Percentiles rank a stretch among this genome's conserved stretches.
Evolutionary conservation across 352 stramenopile genomes (phyloP).

Genomic region (Phytophthora palmivora): DNA sequence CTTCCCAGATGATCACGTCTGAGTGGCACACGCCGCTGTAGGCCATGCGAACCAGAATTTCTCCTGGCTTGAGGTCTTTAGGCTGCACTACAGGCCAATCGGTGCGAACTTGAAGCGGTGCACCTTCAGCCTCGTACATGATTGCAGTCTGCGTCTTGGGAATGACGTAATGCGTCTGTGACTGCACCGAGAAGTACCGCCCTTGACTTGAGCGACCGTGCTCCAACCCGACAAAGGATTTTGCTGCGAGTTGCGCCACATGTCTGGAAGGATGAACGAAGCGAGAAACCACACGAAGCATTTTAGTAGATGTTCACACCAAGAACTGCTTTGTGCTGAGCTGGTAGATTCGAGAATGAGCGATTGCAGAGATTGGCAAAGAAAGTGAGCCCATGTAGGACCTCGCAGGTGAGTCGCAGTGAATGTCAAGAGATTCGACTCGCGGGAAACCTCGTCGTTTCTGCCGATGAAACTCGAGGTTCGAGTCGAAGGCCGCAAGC

Average conservation of each 20-base stretch:
- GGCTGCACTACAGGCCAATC: constrained; percentile 57
- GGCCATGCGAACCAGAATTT: constrained; percentile 59
- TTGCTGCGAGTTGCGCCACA: constrained; percentile 24
- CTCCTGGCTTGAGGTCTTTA: constrained; percentile 42
- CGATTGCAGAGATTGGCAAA: constrained; percentile 1
- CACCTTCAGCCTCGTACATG: constrained; percentile 46
- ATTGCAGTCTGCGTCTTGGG: constrained; percentile 54
- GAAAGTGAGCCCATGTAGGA: constrained; percentile 8
- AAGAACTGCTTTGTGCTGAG: background rate
- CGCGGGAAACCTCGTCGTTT: constrained; percentile 15
- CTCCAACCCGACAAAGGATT: constrained; percentile 17
- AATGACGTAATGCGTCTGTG: constrained; percentile 52
- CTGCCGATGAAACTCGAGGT: background rate
- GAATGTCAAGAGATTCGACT: constrained; percentile 15
- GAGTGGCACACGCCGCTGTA: constrained; percentile 61
- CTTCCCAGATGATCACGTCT: constrained; percentile 52
- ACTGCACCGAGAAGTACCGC: constrained; percentile 46
- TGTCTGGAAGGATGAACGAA: constrained; percentile 30
- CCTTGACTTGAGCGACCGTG: constrained; percentile 25
- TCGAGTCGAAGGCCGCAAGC: background rate
- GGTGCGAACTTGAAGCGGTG: constrained; percentile 44
- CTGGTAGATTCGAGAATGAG: constrained; percentile 26
- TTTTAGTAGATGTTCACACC: constrained; percentile 1
- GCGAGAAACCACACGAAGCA: constrained; percentile 38
- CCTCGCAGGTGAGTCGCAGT: too few species aligned